Conservation (phyloP, 1,284 basidiomycete genomes). For the Rhizoctonia solani region DNA sequence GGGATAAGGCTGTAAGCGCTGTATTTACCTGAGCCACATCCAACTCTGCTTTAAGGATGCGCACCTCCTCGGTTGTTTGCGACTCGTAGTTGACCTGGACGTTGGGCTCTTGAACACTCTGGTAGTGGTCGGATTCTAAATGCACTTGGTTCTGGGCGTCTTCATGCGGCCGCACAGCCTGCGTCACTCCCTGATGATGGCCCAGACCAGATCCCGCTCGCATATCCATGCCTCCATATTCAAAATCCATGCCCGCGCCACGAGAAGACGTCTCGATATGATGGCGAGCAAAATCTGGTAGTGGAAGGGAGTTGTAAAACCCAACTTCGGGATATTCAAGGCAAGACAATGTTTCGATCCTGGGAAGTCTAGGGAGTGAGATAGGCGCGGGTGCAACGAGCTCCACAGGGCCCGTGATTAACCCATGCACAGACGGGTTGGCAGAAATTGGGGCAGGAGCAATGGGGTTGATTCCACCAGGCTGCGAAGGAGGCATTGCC, state of each 20-base stretch:
- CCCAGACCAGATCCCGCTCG: background rate
- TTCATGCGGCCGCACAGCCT: no score
- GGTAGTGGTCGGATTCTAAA: background rate
- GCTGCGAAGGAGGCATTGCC: background rate
- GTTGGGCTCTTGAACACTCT: background rate
- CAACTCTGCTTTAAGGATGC: conserved; percentile 11
- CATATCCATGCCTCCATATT: background rate
- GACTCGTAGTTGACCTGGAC: background rate
- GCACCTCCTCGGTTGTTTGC: background rate
- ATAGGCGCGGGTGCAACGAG: background rate
- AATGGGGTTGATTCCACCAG: background rate
- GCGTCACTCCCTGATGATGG: no score
- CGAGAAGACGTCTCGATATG: background rate
- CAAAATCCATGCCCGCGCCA: background rate
- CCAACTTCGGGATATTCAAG: background rate
- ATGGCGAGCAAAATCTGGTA: background rate
- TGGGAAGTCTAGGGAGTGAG: background rate
- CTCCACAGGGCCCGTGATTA: background rate
- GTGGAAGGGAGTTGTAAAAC: background rate
- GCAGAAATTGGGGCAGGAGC: background rate
- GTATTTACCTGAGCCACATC: conserved; percentile 6
- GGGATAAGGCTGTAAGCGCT: conserved; percentile 18
- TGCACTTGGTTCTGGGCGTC: background rate
- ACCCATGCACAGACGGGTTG: background rate
- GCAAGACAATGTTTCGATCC: background rate